Evolutionary conservation across 2,329 filamentous ascomycete species (phyloP).

Genomic region (Ascochyta pisi): DNA sequence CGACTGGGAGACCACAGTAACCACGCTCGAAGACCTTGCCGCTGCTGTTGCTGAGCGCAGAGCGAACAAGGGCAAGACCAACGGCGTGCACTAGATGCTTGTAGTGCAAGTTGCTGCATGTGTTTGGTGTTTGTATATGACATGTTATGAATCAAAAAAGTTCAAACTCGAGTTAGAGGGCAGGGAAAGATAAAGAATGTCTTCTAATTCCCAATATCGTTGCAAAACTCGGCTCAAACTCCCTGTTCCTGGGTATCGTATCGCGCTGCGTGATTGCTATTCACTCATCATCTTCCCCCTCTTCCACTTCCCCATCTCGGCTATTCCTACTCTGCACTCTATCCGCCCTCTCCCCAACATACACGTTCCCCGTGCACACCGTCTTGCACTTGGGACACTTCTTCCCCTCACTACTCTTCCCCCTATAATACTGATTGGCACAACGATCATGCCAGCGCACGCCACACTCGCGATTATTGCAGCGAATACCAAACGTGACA

Average conservation of each 20-base stretch:
- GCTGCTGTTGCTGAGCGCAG: conserved; percentile 81
- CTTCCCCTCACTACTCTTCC: conserved; percentile 20
- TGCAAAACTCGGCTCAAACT: neutral
- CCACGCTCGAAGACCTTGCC: conserved; percentile 83
- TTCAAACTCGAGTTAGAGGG: neutral
- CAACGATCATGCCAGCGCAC: conserved; percentile 46
- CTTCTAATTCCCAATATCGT: neutral
- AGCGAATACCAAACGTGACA: conserved; percentile 68
- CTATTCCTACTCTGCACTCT: conserved; percentile 18
- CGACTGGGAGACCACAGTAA: conserved; percentile 84
- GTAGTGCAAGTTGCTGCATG: too few species aligned
- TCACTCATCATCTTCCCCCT: conserved; percentile 12
- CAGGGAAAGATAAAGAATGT: neutral
- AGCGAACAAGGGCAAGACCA: conserved; percentile 48
- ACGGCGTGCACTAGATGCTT: conserved; percentile 33
- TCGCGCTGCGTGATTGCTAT: conserved; percentile 4
- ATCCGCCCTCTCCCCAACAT: conserved; percentile 44
- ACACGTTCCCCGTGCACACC: conserved; percentile 60
- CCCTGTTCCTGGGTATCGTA: conserved; percentile 6
- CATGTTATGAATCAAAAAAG: neutral
- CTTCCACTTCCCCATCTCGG: conserved; percentile 10
- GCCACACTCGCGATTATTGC: conserved; percentile 37
- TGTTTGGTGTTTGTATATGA: conserved; percentile 14
- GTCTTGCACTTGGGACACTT: conserved; percentile 44
- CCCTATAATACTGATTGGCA: conserved; percentile 40